These are phyloP conservation scores for Daldinia decipiens DNA, from an alignment of 495 filamentous ascomycete genomes.

Conservation along the genomic window DNA sequence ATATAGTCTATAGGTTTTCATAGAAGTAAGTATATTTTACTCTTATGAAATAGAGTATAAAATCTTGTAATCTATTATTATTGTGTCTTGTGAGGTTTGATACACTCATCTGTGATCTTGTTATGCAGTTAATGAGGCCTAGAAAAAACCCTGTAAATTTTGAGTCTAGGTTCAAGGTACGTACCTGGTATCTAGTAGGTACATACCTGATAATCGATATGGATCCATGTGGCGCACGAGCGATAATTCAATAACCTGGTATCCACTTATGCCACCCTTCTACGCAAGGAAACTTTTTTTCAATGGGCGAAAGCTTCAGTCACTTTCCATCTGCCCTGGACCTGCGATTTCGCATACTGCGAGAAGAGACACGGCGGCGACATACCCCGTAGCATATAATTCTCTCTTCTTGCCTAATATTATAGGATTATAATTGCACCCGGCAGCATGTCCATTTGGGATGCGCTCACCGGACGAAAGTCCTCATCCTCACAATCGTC, in stretches of 20 bases:
- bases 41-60: background rate
- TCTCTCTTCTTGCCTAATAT: constrained; percentile 7
- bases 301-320: constrained; percentile 26
- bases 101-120: background rate
- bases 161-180: constrained; percentile 9
- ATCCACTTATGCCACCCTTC: constrained; percentile 12
- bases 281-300: constrained; percentile 31
- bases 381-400: constrained; percentile 10
- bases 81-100: background rate
- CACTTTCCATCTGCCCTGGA: constrained; percentile 17
- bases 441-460: constrained; percentile 81
- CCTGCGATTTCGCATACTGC: constrained; percentile 28
- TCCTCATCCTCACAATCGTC: constrained; percentile 58
- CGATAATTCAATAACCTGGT: constrained; percentile 1
- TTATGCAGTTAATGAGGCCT: constrained; percentile 27
- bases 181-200: constrained; percentile 1
- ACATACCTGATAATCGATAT: too few species aligned
- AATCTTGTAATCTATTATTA: constrained; percentile 6
- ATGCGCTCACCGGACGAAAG: constrained; percentile 85
- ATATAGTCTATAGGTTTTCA: background rate
- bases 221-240: constrained; percentile 23
- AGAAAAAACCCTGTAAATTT: constrained; percentile 5
- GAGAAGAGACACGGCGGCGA: constrained; percentile 19
- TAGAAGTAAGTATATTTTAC: background rate
- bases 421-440: constrained; percentile 7